A percentile compares a stretch with the other conserved stretches of the same genome.
phyloP scores from a whole-genome alignment of 129 eudicot genomes.

The Artemisia annua region DNA sequence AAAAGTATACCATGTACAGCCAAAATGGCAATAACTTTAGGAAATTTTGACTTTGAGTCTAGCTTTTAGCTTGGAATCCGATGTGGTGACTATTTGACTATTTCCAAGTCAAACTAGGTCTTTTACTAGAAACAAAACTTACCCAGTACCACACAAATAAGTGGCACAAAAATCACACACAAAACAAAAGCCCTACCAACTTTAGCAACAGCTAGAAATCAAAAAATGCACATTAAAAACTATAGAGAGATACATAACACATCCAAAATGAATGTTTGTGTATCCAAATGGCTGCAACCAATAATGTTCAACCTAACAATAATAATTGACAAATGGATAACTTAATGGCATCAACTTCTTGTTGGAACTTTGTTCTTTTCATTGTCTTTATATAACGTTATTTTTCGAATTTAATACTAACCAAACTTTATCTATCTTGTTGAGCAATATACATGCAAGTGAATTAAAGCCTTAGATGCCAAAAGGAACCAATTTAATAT shows the following conservation, averaged over 20 bases:
- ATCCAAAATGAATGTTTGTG: too few relatives aligned
- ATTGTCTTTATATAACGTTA: not conserved
- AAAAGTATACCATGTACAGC: not conserved
- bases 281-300: not conserved
- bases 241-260: too few relatives aligned
- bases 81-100: conserved; percentile 12
- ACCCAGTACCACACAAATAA: not conserved
- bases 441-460: conserved; percentile 20
- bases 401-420: not conserved
- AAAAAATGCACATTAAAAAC: too few relatives aligned
- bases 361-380: conserved; percentile 9
- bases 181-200: too few relatives aligned
- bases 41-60: not conserved
- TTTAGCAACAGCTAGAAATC: too few relatives aligned
- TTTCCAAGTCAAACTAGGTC: conserved; percentile 6
- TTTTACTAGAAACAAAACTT: conserved; percentile 2
- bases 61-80: conserved; percentile 7
- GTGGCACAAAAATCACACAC: not conserved
- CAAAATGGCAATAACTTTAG: conserved; percentile 6
- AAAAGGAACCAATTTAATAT: conserved; percentile 32
- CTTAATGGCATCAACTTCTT: not conserved
- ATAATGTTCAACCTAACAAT: not conserved
- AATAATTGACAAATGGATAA: not conserved
- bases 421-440: conserved; percentile 24
- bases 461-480: conserved; percentile 25